Evolutionary conservation across 768 basidiomycete genomes (phyloP).

Genomic region (Naganishia friedmannii): DNA sequence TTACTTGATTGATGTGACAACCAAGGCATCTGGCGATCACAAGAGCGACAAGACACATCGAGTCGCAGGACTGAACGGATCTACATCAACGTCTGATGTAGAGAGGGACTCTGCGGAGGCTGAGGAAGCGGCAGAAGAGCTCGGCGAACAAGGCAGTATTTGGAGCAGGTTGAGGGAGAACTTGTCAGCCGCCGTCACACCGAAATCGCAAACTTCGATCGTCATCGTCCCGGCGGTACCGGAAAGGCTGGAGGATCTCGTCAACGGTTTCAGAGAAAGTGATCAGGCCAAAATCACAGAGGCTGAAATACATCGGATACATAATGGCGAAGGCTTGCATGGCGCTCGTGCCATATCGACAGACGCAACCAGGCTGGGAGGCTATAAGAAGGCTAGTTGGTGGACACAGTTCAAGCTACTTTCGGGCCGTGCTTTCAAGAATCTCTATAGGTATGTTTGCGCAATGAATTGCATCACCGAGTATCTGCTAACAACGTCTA

Average conservation of each 20-base stretch:
- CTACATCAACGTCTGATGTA: not conserved
- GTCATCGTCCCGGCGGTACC: conserved; percentile 36
- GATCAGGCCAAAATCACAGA: conserved; percentile 64
- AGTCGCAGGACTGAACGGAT: not conserved
- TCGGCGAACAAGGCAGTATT: not conserved
- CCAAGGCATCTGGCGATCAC: conserved; percentile 55
- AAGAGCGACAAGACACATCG: conserved; percentile 27
- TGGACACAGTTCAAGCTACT: conserved; percentile 87
- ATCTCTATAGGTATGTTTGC: conserved; percentile 67
- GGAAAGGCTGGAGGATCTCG: conserved; percentile 64
- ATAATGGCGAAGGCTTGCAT: conserved; percentile 48
- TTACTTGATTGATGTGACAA: conserved; percentile 67
- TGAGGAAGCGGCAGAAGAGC: conserved; percentile 12
- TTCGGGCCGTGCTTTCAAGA: conserved; percentile 96
- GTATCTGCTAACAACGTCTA: not conserved
- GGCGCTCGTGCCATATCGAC: conserved; percentile 66
- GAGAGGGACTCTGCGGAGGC: conserved; percentile 9
- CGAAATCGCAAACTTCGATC: conserved; percentile 9
- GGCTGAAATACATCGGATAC: conserved; percentile 60
- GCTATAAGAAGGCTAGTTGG: conserved; percentile 71
- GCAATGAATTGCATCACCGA: conserved; percentile 1
- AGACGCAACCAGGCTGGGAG: conserved; percentile 59
- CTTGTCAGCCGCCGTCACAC: not conserved
- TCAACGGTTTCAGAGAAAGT: conserved; percentile 68
- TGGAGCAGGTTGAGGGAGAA: not conserved